Base-by-base conservation (phyloP, 306 rosid species). In the Calophaca sinica region DNA sequence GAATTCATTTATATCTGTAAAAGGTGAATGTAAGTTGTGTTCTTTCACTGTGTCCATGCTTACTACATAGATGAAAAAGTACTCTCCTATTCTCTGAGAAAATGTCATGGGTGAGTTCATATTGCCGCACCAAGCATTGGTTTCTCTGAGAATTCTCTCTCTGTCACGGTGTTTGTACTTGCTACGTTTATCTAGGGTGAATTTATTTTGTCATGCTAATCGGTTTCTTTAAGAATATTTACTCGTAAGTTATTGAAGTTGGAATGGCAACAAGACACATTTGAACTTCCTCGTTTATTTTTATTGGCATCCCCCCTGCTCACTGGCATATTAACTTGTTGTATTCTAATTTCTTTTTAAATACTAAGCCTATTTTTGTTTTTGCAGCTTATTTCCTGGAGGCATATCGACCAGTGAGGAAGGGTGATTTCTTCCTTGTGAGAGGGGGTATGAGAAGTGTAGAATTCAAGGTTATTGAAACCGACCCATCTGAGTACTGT, bases 371-470 rank as follows among this genome's bases (percentile, higher is more conserved):
- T 60, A 20, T 5, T 58, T 70, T 71, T 76, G 42, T 54, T 70
- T 68, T 71, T 83, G 76, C 91, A 94, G 98, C 98, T 62, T 94
- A 94, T 85, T 94, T 94, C 81, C 70, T 94, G 68, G 96, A 94
- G 86, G 96, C 96, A 54, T 94, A 91, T 81, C 88, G 97, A 5
- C 98, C 98, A 0, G 90, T 90, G 84, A 91, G 97, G 77, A 94
- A 94, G 79, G 98, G 97, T 26, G 97, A 94, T 55, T 49, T 91
- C 75, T 94, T 94, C 84, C 98, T 94, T 66, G 96, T 94, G 52
- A 87, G 97, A 86, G 96, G 98, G n/a, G 98, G 97, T 51, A 94
- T 94, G 97, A 85, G 97, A 85, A 92, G 96, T 79, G 88, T 94
- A n/a, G 98, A 94, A 70, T 94, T 94, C 84, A 94, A 94, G 92